Evolutionary conservation across 768 basidiomycete genomes (phyloP), one percentile per base, ranked within the genome.

Genomic region (Psilocybe azurescens): DNA sequence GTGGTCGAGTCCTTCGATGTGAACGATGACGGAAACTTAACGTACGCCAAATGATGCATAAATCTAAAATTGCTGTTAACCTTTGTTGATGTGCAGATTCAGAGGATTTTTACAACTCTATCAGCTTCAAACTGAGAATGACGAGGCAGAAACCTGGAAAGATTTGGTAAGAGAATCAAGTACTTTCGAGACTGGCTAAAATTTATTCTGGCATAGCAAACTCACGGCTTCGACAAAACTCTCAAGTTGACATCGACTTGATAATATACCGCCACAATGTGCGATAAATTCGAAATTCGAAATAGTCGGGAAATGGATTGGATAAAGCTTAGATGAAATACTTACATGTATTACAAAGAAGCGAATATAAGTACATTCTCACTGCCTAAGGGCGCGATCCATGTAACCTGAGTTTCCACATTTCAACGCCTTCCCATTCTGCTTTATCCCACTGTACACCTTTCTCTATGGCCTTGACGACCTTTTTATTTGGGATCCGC

Each of bases 21-120:
- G 20, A 89, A 85, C 20, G 88, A 87, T 41, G 85, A 88, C 47
- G 89, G 90, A 10, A 77, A 83, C 64, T 78, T 94, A 58, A 93
- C 91, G 91, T 93, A 72, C 60, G 89, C 14, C 41, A 13, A 18
- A 36, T 18, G n/a, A 32, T 41, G 11, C 54, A 52, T 20, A 16
- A 58, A 54, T n/a, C 47, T 46, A 89, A 87, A 18, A 20, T 84
- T 89, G 28, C 53, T 49, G 16, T 52, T 44, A 36, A 20, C 52
- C 5, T n/a, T 38, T 55, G 29, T 29, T 51, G 16, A 38, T 53
- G 52, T 13, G 54, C 54, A 93, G 91, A 16, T 86, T 91, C 70
- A 88, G 89, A 70, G 91, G 92, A 1, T 93, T 94, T 70, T 70
- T 92, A 71, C 90, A 93, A 71, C 85, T 94, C 58, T 94, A 93